These are phyloP conservation scores for Mariannaea sp. DNA, from an alignment of 2,329 filamentous ascomycete genomes.

Conservation along the genomic window DNA sequence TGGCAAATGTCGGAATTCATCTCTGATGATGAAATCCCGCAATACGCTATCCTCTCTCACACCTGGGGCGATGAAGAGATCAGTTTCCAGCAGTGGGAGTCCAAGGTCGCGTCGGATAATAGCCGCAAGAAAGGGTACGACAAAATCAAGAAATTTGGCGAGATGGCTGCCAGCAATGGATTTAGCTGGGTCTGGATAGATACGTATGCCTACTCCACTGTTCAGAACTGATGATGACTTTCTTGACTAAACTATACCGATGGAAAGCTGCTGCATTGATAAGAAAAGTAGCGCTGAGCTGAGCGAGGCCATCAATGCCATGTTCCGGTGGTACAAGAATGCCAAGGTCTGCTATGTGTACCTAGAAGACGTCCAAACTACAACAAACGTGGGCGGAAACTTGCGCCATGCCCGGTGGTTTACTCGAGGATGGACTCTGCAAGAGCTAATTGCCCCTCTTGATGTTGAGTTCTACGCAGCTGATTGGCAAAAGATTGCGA, in stretches of 20 bases:
- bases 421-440: slow-evolving; percentile 28
- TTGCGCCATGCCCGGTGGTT: slow-evolving; percentile 11
- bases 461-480: slow-evolving; percentile 14
- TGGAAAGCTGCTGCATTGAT: slow-evolving; percentile 17
- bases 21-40: slow-evolving; percentile 1
- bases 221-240: background rate
- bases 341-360: slow-evolving; percentile 10
- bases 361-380: background rate
- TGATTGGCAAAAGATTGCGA: slow-evolving; percentile 14
- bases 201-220: no score
- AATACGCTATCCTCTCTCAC: slow-evolving; percentile 20
- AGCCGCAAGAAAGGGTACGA: slow-evolving; percentile 2
- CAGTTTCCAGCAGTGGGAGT: slow-evolving; percentile 2
- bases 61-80: slow-evolving; percentile 16
- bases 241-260: background rate
- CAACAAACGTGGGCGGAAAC: background rate
- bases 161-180: no score
- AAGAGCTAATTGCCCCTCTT: slow-evolving; percentile 24
- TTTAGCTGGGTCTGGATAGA: no score
- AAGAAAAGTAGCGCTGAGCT: slow-evolving; percentile 22
- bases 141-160: slow-evolving; percentile 6
- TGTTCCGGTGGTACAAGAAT: slow-evolving; percentile 31
- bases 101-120: background rate
- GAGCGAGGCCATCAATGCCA: slow-evolving; percentile 29
- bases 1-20: slow-evolving; percentile 1